Evolutionary conservation across 2,329 filamentous ascomycete genomes (phyloP).

Genomic region (Penicillium sp.): DNA sequence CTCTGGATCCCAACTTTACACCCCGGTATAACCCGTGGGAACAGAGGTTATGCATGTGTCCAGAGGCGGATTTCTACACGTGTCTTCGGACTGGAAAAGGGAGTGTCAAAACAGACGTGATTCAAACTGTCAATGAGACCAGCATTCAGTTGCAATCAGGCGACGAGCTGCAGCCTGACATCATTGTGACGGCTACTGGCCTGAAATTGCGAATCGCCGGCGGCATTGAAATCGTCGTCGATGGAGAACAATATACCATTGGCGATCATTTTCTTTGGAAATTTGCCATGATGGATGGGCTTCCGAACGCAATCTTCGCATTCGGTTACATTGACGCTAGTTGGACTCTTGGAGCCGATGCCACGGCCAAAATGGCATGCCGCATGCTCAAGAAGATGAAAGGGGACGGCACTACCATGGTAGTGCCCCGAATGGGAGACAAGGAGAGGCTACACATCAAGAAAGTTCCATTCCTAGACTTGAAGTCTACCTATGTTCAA

Average conservation of each 20-base stretch:
- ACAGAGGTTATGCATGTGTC: constrained; percentile 69
- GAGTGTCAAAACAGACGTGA: constrained; percentile 45
- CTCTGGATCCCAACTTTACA: constrained; percentile 61
- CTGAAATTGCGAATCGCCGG: constrained; percentile 30
- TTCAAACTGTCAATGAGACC: constrained; percentile 48
- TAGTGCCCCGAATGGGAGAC: not conserved
- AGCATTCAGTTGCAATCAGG: constrained; percentile 49
- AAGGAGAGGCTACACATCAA: not conserved
- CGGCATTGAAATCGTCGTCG: constrained; percentile 26
- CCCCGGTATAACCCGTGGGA: constrained; percentile 66
- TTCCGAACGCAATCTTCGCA: constrained; percentile 15
- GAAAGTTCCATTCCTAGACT: not conserved
- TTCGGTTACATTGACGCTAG: constrained; percentile 32
- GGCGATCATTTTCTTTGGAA: constrained; percentile 32
- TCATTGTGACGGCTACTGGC: constrained; percentile 36
- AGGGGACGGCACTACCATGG: not conserved
- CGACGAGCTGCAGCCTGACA: constrained; percentile 30
- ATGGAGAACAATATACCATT: constrained; percentile 23
- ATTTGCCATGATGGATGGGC: constrained; percentile 9
- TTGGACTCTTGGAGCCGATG: constrained; percentile 37
- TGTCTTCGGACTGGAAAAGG: constrained; percentile 39
- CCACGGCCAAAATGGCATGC: constrained; percentile 25
- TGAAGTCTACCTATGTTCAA: not conserved
- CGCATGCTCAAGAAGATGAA: constrained; percentile 24
- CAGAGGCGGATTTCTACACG: constrained; percentile 58